Base-by-base conservation (phyloP, 2,329 filamentous ascomycete genomes). In the Davidsoniella neocaledoniae region DNA sequence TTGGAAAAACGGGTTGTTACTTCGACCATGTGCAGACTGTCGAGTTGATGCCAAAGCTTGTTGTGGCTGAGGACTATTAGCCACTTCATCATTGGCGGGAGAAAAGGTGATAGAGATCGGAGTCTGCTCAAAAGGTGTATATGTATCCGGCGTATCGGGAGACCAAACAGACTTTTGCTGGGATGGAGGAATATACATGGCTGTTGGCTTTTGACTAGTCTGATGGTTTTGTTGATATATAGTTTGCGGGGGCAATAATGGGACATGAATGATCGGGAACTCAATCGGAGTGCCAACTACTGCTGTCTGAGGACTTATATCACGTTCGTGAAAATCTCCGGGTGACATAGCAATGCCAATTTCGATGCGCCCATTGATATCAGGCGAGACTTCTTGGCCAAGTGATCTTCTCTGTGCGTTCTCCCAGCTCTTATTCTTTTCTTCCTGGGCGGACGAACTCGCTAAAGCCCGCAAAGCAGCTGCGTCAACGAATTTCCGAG, bases 271-370 rank as follows among this genome's bases (percentile, higher is more conserved):
- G 17, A 25, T 41, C 12, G 48, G 53, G 40, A 64, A 59, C 26
- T 66, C 67, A 21, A 61, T 55, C 3, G 66, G 66, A 2, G 65
- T 67, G 45, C 66, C 63, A 23, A 68, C 58, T 7, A 64, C 61
- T 14, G 68, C 66, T 2, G 68, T 75, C 41, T 71, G 67, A n/a
- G 73, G 72, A 50, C 69, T 74, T 58, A 72, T 64, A 25, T 55
- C 54, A 1, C 54, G 57, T 29, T 51, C 54, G 38, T 53, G 53
- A 9, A 58, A 53, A 57, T 36, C 21, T 17, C 73, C 71, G 12
- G 76, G 72, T 2, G 81, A 74, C 43, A 86, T 66, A 12, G 75
- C 72, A 46, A 86, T 77, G 10, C 81, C 81, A 55, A 86, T 86
- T 40, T 82, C 72, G 53, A 86, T 86, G 1, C 79, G 79, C n/a